Percentiles rank a stretch among this genome's conserved stretches.
Evolutionary conservation across 768 basidiomycete species (phyloP).

Genomic region (Pisolithus albus): DNA sequence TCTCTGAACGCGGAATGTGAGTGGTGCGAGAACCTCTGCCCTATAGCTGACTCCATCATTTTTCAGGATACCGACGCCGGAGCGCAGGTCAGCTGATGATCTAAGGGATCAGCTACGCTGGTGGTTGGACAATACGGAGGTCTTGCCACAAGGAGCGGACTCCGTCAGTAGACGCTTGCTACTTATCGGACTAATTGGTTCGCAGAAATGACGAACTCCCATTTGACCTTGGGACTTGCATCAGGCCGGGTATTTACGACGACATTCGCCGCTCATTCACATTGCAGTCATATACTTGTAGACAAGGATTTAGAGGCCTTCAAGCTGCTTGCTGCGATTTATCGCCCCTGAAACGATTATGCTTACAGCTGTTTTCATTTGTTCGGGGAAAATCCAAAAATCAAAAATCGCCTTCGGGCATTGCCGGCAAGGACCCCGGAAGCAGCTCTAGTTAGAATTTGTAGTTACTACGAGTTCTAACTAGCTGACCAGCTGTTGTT

Average conservation of each 20-base stretch:
- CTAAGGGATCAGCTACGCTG: constrained; percentile 48
- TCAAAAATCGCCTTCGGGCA: not conserved
- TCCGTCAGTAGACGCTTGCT: constrained; percentile 44
- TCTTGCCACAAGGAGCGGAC: constrained; percentile 29
- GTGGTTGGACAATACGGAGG: constrained; percentile 54
- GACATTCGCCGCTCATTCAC: no score
- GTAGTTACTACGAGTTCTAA: not conserved
- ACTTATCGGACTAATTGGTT: constrained; percentile 37
- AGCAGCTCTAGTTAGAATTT: not conserved
- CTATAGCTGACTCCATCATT: not conserved
- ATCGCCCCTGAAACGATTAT: no score
- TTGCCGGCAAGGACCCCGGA: not conserved
- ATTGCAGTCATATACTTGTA: no score
- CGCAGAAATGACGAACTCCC: constrained; percentile 12
- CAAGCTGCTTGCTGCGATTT: no score
- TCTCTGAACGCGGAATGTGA: constrained; percentile 75
- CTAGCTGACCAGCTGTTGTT: no score
- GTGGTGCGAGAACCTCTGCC: constrained; percentile 20
- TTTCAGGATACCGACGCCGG: constrained; percentile 33
- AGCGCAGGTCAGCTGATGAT: constrained; percentile 33
- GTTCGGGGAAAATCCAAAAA: no score
- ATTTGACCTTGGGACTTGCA: not conserved
- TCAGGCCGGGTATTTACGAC: not conserved
- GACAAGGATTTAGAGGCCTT: no score
- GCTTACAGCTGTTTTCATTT: no score